These are phyloP conservation scores for Fusarium haematococcum DNA, from an alignment of 2,329 filamentous ascomycete genomes.

Conservation along the genomic window DNA sequence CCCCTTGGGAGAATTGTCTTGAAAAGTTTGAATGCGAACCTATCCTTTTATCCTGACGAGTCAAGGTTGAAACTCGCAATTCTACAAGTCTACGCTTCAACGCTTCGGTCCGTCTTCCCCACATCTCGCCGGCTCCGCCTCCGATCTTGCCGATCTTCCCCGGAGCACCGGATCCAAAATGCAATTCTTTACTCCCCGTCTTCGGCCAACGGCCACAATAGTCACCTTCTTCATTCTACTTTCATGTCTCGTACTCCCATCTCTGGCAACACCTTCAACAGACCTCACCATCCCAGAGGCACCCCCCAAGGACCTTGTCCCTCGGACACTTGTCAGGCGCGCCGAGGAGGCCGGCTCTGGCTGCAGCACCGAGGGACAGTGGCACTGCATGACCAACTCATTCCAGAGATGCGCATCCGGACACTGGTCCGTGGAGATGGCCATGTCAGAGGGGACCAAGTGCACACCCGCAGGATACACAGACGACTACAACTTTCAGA, in stretches of 20 bases:
- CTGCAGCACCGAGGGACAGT: conserved; percentile 62
- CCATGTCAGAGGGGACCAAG: conserved; percentile 57
- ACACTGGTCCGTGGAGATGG: conserved; percentile 58
- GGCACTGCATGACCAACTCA: conserved; percentile 63
- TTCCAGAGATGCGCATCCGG: conserved; percentile 65
- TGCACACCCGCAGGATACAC: conserved; percentile 58
- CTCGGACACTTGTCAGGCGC: conserved; percentile 24
- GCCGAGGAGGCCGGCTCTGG: conserved; percentile 50
- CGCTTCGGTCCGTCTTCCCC: conserved; percentile 14
- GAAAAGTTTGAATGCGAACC: neutral
- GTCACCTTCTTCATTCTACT: conserved; percentile 18
- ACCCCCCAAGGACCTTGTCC: neutral
- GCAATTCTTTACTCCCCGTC: conserved; percentile 6
- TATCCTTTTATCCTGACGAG: neutral
- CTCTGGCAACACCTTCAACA: conserved; percentile 9
- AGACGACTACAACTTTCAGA: conserved; percentile 50
- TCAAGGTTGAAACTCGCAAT: neutral
- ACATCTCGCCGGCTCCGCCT: conserved; percentile 24
- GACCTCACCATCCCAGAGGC: neutral
- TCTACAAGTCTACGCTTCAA: neutral
- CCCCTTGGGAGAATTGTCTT: neutral
- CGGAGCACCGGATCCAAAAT: conserved; percentile 20
- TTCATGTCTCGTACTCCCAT: conserved; percentile 10
- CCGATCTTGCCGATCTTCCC: conserved; percentile 20
- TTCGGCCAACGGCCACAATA: conserved; percentile 1